Evolutionary conservation across 208 protist species (phyloP).

Genomic region (Leishmania gerbilli): DNA sequence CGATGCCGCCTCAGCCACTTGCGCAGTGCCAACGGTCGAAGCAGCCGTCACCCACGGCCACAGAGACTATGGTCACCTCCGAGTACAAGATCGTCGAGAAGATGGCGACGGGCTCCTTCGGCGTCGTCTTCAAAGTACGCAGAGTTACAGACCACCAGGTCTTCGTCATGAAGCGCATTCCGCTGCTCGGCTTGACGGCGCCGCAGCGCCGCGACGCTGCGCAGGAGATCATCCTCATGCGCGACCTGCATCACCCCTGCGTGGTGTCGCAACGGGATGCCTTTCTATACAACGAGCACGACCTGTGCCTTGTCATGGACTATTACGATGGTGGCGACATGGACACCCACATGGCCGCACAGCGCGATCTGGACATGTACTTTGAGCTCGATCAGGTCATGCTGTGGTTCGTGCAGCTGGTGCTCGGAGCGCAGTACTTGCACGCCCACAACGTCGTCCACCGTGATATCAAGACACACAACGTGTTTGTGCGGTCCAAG

Average conservation of each 20-base stretch:
- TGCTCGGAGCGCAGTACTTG: slow-evolving; percentile 83
- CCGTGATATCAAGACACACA: slow-evolving; percentile 91
- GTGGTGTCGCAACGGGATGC: slow-evolving; percentile 77
- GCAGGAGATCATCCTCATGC: slow-evolving; percentile 83
- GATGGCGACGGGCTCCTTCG: slow-evolving; percentile 82
- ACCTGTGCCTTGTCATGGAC: slow-evolving; percentile 91
- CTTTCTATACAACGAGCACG: slow-evolving; percentile 80
- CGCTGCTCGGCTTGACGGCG: slow-evolving; percentile 56
- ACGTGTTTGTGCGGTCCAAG: slow-evolving; percentile 78
- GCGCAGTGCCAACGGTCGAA: background rate
- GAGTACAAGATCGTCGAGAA: slow-evolving; percentile 85
- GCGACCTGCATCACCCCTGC: slow-evolving; percentile 78
- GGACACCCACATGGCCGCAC: slow-evolving; percentile 52
- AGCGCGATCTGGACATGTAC: slow-evolving; percentile 71
- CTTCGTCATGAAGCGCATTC: slow-evolving; percentile 88
- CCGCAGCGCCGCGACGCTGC: slow-evolving; percentile 63
- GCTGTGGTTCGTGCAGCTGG: slow-evolving; percentile 85
- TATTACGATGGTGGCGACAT: slow-evolving; percentile 93
- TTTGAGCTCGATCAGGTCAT: slow-evolving; percentile 66
- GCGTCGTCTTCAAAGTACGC: slow-evolving; percentile 78
- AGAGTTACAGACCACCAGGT: slow-evolving; percentile 56
- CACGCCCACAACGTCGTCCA: slow-evolving; percentile 80
- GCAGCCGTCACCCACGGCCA: background rate
- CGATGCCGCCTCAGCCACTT: background rate
- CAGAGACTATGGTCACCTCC: background rate